These are phyloP conservation scores for Globisporangium acanthophoron DNA, from an alignment of 352 stramenopile species.

Conservation along the genomic window DNA sequence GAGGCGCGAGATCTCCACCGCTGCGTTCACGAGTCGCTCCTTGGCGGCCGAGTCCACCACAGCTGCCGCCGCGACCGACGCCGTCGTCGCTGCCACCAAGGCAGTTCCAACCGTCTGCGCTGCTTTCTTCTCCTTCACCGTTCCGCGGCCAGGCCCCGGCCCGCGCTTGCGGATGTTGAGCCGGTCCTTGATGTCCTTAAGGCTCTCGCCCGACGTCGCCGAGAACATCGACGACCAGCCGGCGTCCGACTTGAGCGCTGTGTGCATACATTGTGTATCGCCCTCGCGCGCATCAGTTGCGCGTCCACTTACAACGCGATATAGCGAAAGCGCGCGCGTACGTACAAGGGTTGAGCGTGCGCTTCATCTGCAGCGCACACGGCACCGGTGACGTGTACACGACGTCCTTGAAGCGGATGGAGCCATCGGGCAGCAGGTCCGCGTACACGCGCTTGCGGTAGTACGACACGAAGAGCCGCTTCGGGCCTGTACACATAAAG, in stretches of 20 bases:
- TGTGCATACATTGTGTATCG: background rate
- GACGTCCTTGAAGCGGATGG: slow-evolving; percentile 71
- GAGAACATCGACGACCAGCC: slow-evolving; percentile 80
- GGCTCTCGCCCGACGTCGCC: slow-evolving; percentile 49
- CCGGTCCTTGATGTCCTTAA: slow-evolving; percentile 78
- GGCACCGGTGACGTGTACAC: slow-evolving; percentile 72
- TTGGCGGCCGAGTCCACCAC: slow-evolving; percentile 13
- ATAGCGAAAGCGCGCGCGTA: too few species aligned
- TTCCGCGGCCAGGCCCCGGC: slow-evolving; percentile 37
- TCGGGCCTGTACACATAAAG: slow-evolving; percentile 27
- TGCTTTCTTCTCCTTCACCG: slow-evolving; percentile 44
- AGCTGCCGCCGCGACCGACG: slow-evolving; percentile 12
- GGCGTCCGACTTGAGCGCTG: slow-evolving; percentile 70
- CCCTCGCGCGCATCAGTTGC: too few species aligned
- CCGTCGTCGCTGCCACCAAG: slow-evolving; percentile 16
- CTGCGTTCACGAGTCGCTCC: slow-evolving; percentile 15
- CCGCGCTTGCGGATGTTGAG: slow-evolving; percentile 68
- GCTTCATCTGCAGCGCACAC: slow-evolving; percentile 77
- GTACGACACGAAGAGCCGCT: slow-evolving; percentile 80
- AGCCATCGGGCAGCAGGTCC: slow-evolving; percentile 64
- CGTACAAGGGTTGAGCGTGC: slow-evolving; percentile 69
- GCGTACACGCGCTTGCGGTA: slow-evolving; percentile 78
- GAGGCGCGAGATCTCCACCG: slow-evolving; percentile 16
- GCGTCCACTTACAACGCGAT: too few species aligned
- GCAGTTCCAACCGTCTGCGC: too few species aligned